These are phyloP conservation scores for Comarum palustre DNA, from an alignment of 306 rosid species.

Conservation along the genomic window DNA sequence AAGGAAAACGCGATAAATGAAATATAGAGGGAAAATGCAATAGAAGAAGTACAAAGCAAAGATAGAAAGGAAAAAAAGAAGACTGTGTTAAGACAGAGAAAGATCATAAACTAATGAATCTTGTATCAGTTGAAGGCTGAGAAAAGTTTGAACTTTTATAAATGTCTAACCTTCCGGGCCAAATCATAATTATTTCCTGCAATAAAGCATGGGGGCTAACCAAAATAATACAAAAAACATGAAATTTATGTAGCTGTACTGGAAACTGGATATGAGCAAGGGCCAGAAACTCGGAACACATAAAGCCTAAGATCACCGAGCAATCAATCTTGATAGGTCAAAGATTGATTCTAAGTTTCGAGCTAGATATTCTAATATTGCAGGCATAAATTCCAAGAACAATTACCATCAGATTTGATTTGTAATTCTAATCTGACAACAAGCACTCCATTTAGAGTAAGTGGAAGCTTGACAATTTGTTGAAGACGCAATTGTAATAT, in stretches of 20 bases:
- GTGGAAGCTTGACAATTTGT: background rate
- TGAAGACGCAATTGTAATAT: background rate
- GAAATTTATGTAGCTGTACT: background rate
- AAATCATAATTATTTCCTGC: conserved; percentile 37
- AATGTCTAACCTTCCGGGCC: background rate
- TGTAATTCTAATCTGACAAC: background rate
- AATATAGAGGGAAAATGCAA: background rate
- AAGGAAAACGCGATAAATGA: background rate
- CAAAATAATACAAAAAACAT: background rate
- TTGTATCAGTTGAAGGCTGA: conserved; percentile 19
- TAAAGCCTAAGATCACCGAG: background rate
- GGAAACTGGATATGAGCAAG: background rate
- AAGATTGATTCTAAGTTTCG: background rate
- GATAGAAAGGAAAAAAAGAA: background rate
- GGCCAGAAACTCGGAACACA: background rate
- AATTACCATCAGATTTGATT: background rate
- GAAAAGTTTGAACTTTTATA: background rate
- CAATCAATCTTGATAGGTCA: background rate
- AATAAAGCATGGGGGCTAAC: conserved; percentile 16
- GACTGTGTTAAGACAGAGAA: background rate
- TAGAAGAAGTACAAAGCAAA: background rate
- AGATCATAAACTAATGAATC: background rate
- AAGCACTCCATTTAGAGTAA: background rate
- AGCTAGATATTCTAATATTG: conserved; percentile 1
- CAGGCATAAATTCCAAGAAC: conserved; percentile 19